Percentiles rank a stretch among this genome's conserved stretches.
phyloP scores from a whole-genome alignment of 1,284 basidiomycete species.

The Melampsora larici-populina region DNA sequence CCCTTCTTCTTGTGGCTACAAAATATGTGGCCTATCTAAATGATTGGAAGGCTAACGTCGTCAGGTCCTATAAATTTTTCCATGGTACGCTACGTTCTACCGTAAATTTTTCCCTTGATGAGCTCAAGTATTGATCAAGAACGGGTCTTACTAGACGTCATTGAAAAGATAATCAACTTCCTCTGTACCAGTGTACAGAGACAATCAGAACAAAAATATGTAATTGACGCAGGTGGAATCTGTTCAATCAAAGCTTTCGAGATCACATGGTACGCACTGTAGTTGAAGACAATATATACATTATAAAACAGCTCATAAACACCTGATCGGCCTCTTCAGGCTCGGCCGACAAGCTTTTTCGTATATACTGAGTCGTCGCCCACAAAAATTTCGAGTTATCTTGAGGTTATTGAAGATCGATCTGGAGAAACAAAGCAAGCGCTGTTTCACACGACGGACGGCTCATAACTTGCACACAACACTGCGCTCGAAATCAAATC shows the following conservation, averaged over 20 bases:
- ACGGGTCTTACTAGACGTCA: background rate
- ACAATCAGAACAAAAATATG: constrained; percentile 21
- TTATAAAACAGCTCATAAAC: background rate
- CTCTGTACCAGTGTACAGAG: constrained; percentile 9
- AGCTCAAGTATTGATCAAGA: background rate
- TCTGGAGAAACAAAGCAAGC: constrained; percentile 10
- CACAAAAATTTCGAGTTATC: constrained; percentile 16
- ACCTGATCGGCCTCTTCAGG: background rate
- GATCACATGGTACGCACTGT: constrained; percentile 8
- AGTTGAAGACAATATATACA: background rate
- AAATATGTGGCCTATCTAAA: constrained; percentile 81
- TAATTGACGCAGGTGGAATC: constrained; percentile 10
- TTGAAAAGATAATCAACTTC: constrained; percentile 16
- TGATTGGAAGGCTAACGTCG: constrained; percentile 60
- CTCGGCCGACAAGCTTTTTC: constrained; percentile 30
- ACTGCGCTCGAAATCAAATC: no score
- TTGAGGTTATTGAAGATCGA: constrained; percentile 15
- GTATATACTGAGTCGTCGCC: constrained; percentile 1
- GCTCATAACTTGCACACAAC: no score
- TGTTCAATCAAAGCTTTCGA: constrained; percentile 14
- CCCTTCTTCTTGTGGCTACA: constrained; percentile 77
- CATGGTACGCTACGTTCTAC: constrained; percentile 57
- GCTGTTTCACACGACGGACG: background rate
- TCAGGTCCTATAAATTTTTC: constrained; percentile 59
- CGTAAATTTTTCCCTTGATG: background rate